These are phyloP conservation scores for Melampsora americana DNA, from an alignment of 1,284 basidiomycete genomes.

Conservation along the genomic window DNA sequence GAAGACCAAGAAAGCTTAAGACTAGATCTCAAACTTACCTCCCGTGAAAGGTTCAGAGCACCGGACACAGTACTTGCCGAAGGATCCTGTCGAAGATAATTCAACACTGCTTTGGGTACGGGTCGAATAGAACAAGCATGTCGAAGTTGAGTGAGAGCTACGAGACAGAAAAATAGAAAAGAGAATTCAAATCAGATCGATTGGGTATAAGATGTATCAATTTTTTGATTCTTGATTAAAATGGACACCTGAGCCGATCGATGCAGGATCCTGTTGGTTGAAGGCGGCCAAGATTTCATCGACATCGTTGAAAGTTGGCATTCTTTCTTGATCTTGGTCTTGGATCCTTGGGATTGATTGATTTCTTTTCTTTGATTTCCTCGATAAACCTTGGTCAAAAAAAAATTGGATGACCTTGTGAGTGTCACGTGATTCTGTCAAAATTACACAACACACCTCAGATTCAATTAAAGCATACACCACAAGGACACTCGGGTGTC, in stretches of 20 bases:
- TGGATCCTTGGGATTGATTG: too few relatives aligned
- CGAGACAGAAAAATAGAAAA: neutral
- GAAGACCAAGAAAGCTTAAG: neutral
- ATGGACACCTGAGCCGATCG: constrained; percentile 30
- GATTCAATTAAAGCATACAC: too few relatives aligned
- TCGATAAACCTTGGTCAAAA: too few relatives aligned
- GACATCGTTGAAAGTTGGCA: neutral
- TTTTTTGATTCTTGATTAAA: neutral
- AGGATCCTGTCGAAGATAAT: constrained; percentile 36
- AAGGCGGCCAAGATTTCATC: constrained; percentile 24
- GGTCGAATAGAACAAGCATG: constrained; percentile 24
- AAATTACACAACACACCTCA: too few relatives aligned
- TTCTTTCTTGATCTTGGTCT: neutral
- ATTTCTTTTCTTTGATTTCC: too few relatives aligned
- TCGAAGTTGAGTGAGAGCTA: constrained; percentile 37
- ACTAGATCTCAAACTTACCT: constrained; percentile 8
- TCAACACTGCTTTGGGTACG: constrained; percentile 18
- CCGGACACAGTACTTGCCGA: constrained; percentile 31
- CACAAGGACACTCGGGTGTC: too few relatives aligned
- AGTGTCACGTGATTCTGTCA: too few relatives aligned
- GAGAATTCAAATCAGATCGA: constrained; percentile 8
- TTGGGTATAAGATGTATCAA: neutral
- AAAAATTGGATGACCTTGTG: too few relatives aligned
- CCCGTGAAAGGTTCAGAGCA: constrained; percentile 36
- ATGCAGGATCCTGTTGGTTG: constrained; percentile 20